Base-by-base conservation (phyloP, 371 early-diverging fungal genomes). In the Neoconidiobolus thromboides region DNA sequence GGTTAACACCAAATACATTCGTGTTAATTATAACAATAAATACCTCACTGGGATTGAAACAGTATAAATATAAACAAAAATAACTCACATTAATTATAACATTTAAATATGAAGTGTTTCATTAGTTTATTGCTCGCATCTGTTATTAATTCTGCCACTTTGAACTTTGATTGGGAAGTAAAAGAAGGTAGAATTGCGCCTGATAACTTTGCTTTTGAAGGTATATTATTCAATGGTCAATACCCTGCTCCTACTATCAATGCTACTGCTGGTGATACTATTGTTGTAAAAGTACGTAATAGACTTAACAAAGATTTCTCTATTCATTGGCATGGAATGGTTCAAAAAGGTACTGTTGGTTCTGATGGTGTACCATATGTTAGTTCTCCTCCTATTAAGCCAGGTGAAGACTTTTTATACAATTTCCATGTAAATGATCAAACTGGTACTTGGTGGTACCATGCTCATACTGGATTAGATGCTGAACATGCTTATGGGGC, bases 401-500 rank as follows among this genome's bases (percentile, higher is more conserved):
- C 63, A 6, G 64, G 65, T 2, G 55, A 61, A 6, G 55, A 61
- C 9, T 70, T 67, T 38, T 62, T 61, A 44, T 72, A 70, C 61
- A 63, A 67, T 43, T 70, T 70, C 42, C 66, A 61, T 0, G 62
- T 65, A 0, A 47, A 61, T 10, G 60, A 66, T 6, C 74, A 73
- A 47, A 61, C 61, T 42, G 74, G 72, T 3, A 73, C 74, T n/a
- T 73, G 65, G 52, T 72, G 70, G 71, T 73, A 68, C 67, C 72
- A 71, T 49, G 67, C 68, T 3, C 71, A 72, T 26, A 57, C 58
- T 44, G 26, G 43, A 9, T 4, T 43, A 7, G 41, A 39, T 57
- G 43, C 58, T 26, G 39, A 39, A 4, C 26, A 15, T 12, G 58
- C 58, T 26, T 42, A 43, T 5, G 61, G 61, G 0, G 68, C 71